Conservation (phyloP, 1,139 yeast genomes). For the Zygoascus hellenicus region DNA sequence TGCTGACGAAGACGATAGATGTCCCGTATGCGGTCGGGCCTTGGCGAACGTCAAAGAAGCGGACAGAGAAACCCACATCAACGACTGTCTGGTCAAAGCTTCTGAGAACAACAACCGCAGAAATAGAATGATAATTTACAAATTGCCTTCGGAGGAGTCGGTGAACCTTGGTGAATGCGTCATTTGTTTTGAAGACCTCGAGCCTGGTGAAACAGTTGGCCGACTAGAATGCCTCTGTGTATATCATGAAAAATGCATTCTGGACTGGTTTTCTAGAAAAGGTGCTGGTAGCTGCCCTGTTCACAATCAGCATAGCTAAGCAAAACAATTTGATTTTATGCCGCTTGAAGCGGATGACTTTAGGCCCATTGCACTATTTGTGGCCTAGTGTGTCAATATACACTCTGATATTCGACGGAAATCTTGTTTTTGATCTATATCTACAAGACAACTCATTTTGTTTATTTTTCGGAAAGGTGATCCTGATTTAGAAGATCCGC, state of each 20-base stretch:
- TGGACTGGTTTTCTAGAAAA: slow-evolving; percentile 82
- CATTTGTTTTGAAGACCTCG: slow-evolving; percentile 83
- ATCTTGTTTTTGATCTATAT: too few species aligned
- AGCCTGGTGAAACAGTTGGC: slow-evolving; percentile 84
- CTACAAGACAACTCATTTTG: too few species aligned
- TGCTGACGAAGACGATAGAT: slow-evolving; percentile 37
- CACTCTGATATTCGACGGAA: too few species aligned
- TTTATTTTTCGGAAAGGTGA: too few species aligned
- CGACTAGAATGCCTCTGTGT: slow-evolving; percentile 91
- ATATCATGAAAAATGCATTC: slow-evolving; percentile 84
- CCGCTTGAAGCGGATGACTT: too few species aligned
- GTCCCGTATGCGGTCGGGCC: slow-evolving; percentile 50
- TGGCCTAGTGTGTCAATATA: too few species aligned
- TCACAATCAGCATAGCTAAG: slow-evolving; percentile 39
- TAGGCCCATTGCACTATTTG: too few species aligned
- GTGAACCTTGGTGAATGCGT: slow-evolving; percentile 59
- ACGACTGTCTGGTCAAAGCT: slow-evolving; percentile 57
- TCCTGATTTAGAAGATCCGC: too few species aligned
- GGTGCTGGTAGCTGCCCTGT: slow-evolving; percentile 87
- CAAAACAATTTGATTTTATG: too few species aligned
- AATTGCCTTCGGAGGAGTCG: slow-evolving; percentile 47
- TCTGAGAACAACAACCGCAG: slow-evolving; percentile 50
- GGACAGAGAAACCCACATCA: slow-evolving; percentile 62
- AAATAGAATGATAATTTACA: slow-evolving; percentile 83
- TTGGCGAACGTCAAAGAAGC: slow-evolving; percentile 37